These are phyloP conservation scores for Naganishia cerealis DNA, from an alignment of 1,284 basidiomycete species.

Conservation along the genomic window DNA sequence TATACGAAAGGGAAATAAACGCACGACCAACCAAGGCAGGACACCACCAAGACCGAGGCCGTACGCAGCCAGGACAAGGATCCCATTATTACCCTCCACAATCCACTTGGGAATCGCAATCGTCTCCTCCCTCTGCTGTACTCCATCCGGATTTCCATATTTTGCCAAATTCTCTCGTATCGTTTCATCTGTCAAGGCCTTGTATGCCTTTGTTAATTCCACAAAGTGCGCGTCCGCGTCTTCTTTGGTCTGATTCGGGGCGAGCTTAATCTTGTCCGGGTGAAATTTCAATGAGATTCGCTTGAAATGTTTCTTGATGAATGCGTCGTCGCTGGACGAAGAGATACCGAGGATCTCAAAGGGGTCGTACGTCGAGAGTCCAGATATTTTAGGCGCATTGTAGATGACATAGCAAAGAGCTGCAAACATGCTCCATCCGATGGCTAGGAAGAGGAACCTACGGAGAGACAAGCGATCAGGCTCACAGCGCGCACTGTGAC, in stretches of 20 bases:
- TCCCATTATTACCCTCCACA: slow-evolving; percentile 84
- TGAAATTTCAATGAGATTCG: slow-evolving; percentile 89
- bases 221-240: slow-evolving; percentile 87
- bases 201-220: slow-evolving; percentile 96
- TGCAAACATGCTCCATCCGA: slow-evolving; percentile 74
- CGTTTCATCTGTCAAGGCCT: slow-evolving; percentile 88
- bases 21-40: slow-evolving; percentile 80
- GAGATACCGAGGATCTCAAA: slow-evolving; percentile 88
- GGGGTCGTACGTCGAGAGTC: slow-evolving; percentile 82
- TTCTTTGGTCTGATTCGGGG: slow-evolving; percentile 81
- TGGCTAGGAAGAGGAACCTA: slow-evolving; percentile 62
- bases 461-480: slow-evolving; percentile 35
- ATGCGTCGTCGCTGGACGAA: slow-evolving; percentile 71
- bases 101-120: slow-evolving; percentile 96
- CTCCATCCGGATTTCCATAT: slow-evolving; percentile 95
- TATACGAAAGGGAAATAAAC: slow-evolving; percentile 43
- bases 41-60: slow-evolving; percentile 81
- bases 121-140: slow-evolving; percentile 90
- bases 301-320: slow-evolving; percentile 95
- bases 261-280: slow-evolving; percentile 90
- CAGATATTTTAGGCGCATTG: slow-evolving; percentile 57
- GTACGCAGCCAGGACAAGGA: slow-evolving; percentile 86
- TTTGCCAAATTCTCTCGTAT: slow-evolving; percentile 87
- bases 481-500: background rate
- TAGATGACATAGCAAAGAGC: slow-evolving; percentile 69